A percentile compares a stretch with the other conserved stretches of the same genome.
These are phyloP conservation scores for Exophiala bonariae DNA, from an alignment of 2,329 filamentous ascomycete genomes.

Conservation along the genomic window DNA sequence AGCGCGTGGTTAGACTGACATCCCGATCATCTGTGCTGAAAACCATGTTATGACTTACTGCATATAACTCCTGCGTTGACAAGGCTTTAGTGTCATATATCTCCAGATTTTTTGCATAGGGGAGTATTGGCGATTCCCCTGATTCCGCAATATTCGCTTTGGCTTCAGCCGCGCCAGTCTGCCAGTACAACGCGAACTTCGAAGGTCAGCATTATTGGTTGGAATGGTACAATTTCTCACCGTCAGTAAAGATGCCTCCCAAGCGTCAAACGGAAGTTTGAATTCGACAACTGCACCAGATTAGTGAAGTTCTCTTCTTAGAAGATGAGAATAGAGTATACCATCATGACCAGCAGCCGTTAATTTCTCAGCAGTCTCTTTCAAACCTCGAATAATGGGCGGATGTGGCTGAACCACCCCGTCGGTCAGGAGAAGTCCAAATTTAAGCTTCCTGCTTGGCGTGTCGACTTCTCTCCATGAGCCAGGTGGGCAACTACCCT, in stretches of 20 bases:
- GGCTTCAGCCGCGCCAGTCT: conserved; percentile 61
- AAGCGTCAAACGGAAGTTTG: conserved; percentile 19
- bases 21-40: background rate
- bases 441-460: conserved; percentile 41
- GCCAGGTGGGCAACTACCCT: conserved; percentile 52
- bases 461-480: conserved; percentile 45
- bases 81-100: conserved; percentile 50
- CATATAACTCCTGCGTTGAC: conserved; percentile 38
- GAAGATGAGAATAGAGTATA: background rate
- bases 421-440: conserved; percentile 67
- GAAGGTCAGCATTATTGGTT: conserved; percentile 47
- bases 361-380: conserved; percentile 45
- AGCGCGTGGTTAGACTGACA: background rate
- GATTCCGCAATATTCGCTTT: conserved; percentile 51
- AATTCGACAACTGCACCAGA: conserved; percentile 15
- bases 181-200: conserved; percentile 58
- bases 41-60: conserved; percentile 1
- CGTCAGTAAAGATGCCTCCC: conserved; percentile 17
- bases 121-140: conserved; percentile 51
- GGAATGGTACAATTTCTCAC: conserved; percentile 47
- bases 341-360: conserved; percentile 28
- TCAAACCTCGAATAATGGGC: conserved; percentile 56
- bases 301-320: no score
- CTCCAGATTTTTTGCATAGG: conserved; percentile 47
- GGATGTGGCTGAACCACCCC: conserved; percentile 65